Conservation (phyloP, 164 flowering plant genomes). For the Nymphaea thermarum region DNA sequence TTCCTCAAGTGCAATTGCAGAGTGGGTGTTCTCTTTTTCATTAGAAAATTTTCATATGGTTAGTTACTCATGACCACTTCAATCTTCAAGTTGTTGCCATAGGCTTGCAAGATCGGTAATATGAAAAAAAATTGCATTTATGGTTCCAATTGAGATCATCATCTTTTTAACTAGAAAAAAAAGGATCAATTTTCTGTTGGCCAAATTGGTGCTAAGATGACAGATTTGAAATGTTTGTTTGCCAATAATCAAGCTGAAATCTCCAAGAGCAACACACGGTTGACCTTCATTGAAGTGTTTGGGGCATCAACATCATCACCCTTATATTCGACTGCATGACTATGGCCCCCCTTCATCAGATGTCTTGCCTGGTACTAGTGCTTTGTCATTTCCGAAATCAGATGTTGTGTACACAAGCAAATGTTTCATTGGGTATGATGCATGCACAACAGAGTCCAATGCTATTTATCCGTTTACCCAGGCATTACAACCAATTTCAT, state of each 20-base stretch:
- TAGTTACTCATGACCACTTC: too few relatives aligned
- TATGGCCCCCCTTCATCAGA: constrained; percentile 3
- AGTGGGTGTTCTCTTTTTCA: too few relatives aligned
- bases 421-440: constrained; percentile 5
- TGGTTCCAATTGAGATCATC: too few relatives aligned
- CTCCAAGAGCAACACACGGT: constrained; percentile 2
- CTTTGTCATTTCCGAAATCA: constrained; percentile 7
- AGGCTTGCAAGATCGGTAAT: too few relatives aligned
- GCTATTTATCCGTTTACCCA: neutral
- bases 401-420: constrained; percentile 3
- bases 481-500: constrained; percentile 9
- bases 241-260: neutral
- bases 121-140: too few relatives aligned
- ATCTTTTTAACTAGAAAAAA: too few relatives aligned
- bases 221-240: constrained; percentile 5
- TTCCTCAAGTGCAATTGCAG: too few relatives aligned
- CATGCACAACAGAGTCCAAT: constrained; percentile 6
- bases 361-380: constrained; percentile 1
- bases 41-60: too few relatives aligned
- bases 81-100: too few relatives aligned
- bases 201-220: neutral
- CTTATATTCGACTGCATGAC: neutral
- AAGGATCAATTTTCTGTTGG: too few relatives aligned
- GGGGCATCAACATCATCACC: neutral
- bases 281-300: constrained; percentile 1